A percentile compares a stretch with the other conserved stretches of the same genome.
Evolutionary conservation across 495 filamentous ascomycete genomes (phyloP).

Genomic region (Chaetomium cochliodes): DNA sequence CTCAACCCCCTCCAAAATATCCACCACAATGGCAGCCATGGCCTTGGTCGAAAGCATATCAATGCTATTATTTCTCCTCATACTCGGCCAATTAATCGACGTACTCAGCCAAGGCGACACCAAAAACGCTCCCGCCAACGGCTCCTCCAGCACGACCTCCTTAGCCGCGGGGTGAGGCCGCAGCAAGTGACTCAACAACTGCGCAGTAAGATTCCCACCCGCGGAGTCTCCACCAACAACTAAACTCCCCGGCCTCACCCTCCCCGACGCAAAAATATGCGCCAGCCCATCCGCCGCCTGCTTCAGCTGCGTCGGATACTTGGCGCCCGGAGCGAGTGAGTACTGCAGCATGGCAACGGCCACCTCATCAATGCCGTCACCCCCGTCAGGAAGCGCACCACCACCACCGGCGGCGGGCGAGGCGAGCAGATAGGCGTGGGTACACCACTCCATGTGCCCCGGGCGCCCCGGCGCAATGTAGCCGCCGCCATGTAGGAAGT

Average conservation of each 20-base stretch:
- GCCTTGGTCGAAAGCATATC: constrained; percentile 32
- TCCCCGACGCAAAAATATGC: constrained; percentile 26
- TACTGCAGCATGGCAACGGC: constrained; percentile 39
- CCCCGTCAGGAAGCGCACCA: constrained; percentile 12
- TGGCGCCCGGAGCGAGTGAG: constrained; percentile 30
- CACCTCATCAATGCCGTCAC: too few species aligned
- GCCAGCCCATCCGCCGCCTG: constrained; percentile 34
- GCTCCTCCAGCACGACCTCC: constrained; percentile 18
- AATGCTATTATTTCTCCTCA: constrained; percentile 24
- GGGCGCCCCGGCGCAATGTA: constrained; percentile 27
- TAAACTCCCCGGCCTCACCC: constrained; percentile 26
- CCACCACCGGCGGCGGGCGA: not conserved
- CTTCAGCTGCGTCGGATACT: constrained; percentile 32
- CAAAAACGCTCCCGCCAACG: constrained; percentile 32
- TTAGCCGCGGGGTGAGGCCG: constrained; percentile 29
- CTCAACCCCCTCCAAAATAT: not conserved
- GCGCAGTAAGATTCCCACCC: constrained; percentile 34
- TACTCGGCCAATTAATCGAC: constrained; percentile 12
- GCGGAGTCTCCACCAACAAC: constrained; percentile 39
- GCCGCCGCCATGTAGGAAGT: constrained; percentile 40
- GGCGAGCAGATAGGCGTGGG: constrained; percentile 30
- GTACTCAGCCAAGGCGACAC: constrained; percentile 34
- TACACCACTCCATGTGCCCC: constrained; percentile 35
- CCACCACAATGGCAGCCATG: not conserved
- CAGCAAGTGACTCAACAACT: constrained; percentile 33